These are phyloP conservation scores for Escovopsis sp. DNA, from an alignment of 2,329 filamentous ascomycete species.

Conservation along the genomic window DNA sequence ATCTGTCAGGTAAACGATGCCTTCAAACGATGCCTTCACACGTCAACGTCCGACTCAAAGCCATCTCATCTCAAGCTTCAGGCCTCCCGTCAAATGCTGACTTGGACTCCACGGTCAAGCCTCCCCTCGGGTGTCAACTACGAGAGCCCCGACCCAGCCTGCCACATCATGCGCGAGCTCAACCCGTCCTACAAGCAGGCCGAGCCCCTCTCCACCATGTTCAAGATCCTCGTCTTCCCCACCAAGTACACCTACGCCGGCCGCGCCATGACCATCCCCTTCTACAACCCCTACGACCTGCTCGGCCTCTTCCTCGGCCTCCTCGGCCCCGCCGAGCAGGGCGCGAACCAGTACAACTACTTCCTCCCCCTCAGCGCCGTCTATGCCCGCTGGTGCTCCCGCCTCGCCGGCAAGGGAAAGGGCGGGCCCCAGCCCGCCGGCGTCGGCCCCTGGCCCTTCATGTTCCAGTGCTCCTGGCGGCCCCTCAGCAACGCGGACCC, in stretches of 20 bases:
- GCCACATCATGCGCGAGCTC: background rate
- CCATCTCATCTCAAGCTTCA: background rate
- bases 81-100: no score
- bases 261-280: background rate
- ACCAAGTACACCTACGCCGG: background rate
- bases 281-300: slow-evolving; percentile 4
- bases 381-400: slow-evolving; percentile 1
- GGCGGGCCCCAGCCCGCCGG: background rate
- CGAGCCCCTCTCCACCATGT: background rate
- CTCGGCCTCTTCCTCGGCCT: slow-evolving; percentile 3
- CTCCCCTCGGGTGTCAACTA: background rate
- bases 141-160: background rate
- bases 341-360: slow-evolving; percentile 1
- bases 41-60: background rate
- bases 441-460: slow-evolving; percentile 3
- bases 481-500: background rate
- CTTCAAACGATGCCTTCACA: no score
- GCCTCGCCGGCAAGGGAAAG: background rate
- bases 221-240: background rate
- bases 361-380: slow-evolving; percentile 4
- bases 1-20: no score
- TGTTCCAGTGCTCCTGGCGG: slow-evolving; percentile 4
- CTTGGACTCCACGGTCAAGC: background rate
- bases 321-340: slow-evolving; percentile 3
- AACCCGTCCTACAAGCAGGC: background rate